phyloP scores from a whole-genome alignment of 768 basidiomycete species.

The Collybia mongolica region DNA sequence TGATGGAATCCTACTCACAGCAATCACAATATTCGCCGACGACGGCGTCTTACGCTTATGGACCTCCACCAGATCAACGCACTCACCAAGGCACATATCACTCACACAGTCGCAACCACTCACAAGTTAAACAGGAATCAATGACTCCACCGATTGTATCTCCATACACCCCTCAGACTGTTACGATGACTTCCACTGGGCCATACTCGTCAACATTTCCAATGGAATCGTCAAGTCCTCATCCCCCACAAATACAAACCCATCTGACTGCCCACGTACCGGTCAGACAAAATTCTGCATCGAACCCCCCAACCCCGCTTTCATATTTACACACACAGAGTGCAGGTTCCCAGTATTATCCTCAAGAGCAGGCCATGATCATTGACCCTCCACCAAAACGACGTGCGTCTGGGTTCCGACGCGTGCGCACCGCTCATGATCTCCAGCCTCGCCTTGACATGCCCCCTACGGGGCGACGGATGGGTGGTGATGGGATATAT shows the following conservation, averaged over 20 bases:
- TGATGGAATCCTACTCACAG: constrained; percentile 72
- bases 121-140: constrained; percentile 53
- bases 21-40: constrained; percentile 69
- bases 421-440: constrained; percentile 75
- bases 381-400: constrained; percentile 68
- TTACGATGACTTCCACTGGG: constrained; percentile 32
- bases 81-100: constrained; percentile 44
- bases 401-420: constrained; percentile 74
- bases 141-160: constrained; percentile 48
- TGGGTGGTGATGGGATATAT: constrained; percentile 73
- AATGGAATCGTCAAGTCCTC: constrained; percentile 67
- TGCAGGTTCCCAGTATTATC: constrained; percentile 53
- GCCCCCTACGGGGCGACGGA: constrained; percentile 65
- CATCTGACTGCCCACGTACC: constrained; percentile 51
- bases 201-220: constrained; percentile 47
- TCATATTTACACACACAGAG: constrained; percentile 59
- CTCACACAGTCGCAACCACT: constrained; percentile 55
- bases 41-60: constrained; percentile 49
- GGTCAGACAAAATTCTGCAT: constrained; percentile 54
- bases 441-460: constrained; percentile 71
- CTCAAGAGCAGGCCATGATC: constrained; percentile 68
- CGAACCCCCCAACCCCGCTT: constrained; percentile 72
- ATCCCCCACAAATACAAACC: constrained; percentile 51
- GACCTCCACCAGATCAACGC: constrained; percentile 39
- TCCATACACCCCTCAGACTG: constrained; percentile 56